A percentile compares a stretch with the other conserved stretches of the same genome.
phyloP scores from a whole-genome alignment of 176 grass and related monocot genomes.

The Ensete ventricosum region DNA sequence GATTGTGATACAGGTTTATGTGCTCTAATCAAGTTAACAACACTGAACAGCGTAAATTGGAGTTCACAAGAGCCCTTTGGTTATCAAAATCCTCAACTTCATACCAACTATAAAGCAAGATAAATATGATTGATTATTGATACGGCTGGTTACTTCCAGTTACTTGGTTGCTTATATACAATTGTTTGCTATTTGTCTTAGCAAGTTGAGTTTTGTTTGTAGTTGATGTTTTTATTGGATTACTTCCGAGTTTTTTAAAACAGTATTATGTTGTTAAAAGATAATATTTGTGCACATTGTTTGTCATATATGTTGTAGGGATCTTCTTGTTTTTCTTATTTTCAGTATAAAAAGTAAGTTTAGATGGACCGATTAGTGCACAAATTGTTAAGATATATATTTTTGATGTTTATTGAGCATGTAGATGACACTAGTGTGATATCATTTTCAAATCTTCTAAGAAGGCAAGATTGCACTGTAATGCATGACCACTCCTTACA shows the following conservation, averaged over 20 bases:
- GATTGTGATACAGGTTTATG: constrained; percentile 23
- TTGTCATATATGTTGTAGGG: neutral
- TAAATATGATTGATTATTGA: neutral
- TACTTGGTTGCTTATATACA: neutral
- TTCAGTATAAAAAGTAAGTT: neutral
- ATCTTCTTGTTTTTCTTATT: neutral
- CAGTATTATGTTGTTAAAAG: neutral
- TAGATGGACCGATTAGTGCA: no score
- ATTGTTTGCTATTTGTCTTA: neutral
- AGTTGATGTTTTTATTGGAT: neutral
- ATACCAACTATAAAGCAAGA: constrained; percentile 10
- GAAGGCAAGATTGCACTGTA: no score
- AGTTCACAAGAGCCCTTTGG: neutral
- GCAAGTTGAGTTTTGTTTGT: neutral
- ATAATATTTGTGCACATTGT: neutral
- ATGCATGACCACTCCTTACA: no score
- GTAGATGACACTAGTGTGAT: no score
- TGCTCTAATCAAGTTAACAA: constrained; percentile 26
- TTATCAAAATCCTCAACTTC: neutral
- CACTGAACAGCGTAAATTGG: constrained; percentile 9
- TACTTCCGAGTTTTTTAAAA: neutral
- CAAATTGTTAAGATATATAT: no score
- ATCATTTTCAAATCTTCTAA: no score
- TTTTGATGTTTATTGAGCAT: no score
- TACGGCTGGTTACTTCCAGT: neutral